Conservation (phyloP, 306 rosid genomes). For the Fragaria vesca region DNA sequence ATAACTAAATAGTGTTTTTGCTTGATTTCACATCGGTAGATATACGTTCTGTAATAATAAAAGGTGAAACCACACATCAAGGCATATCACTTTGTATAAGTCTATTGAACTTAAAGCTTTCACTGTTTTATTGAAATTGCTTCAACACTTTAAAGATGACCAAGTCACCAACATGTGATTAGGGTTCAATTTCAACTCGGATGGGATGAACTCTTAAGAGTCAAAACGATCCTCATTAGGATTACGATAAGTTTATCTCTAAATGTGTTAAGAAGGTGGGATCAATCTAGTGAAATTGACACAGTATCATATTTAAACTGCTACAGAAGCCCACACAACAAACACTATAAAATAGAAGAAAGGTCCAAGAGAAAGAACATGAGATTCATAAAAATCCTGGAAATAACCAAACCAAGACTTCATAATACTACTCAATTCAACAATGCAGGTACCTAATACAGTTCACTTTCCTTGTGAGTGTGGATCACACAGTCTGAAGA, state of each 20-base stretch:
- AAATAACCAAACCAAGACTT: neutral
- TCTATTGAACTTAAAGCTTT: neutral
- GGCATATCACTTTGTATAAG: neutral
- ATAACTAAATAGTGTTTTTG: neutral
- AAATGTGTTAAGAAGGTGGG: neutral
- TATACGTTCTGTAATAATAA: neutral
- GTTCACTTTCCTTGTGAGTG: slow-evolving; percentile 82
- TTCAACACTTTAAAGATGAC: neutral
- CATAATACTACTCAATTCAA: neutral
- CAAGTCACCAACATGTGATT: neutral
- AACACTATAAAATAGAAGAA: neutral
- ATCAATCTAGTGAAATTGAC: neutral
- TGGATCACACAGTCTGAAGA: slow-evolving; percentile 67
- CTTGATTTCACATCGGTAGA: neutral
- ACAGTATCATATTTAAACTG: neutral
- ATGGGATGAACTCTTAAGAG: too few relatives aligned
- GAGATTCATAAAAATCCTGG: neutral
- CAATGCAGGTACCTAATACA: slow-evolving; percentile 41
- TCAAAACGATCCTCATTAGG: too few relatives aligned
- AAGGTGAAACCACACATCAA: neutral
- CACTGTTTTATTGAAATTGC: neutral
- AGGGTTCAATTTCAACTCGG: neutral
- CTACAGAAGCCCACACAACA: slow-evolving; percentile 9
- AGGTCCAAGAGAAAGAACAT: neutral
- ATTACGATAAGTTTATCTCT: neutral